Conservation (phyloP, 495 filamentous ascomycete species). For the Hypoxylon intermedium region DNA sequence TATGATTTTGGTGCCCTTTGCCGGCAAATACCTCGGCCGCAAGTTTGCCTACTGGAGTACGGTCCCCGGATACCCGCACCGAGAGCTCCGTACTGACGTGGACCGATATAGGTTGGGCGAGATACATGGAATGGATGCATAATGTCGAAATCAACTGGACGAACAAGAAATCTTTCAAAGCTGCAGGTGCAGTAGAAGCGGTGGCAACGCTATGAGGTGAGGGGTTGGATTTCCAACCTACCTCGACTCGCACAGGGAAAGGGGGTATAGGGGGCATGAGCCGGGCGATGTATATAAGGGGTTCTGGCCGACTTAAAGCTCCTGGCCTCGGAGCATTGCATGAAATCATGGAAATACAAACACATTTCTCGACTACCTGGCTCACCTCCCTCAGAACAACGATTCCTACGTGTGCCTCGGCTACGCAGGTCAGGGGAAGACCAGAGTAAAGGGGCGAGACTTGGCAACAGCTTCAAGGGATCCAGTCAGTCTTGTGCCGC, state of each 20-base stretch:
- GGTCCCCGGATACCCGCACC: slow-evolving; percentile 30
- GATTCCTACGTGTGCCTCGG: background rate
- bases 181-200: slow-evolving; percentile 71
- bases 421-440: background rate
- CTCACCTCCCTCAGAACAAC: background rate
- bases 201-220: slow-evolving; percentile 74
- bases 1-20: slow-evolving; percentile 91
- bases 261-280: slow-evolving; percentile 3
- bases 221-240: slow-evolving; percentile 2
- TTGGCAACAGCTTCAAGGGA: background rate
- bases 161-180: slow-evolving; percentile 65
- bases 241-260: slow-evolving; percentile 1
- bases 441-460: background rate
- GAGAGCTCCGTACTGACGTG: slow-evolving; percentile 5
- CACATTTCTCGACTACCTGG: background rate
- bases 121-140: slow-evolving; percentile 66
- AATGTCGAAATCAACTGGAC: slow-evolving; percentile 60
- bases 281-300: slow-evolving; percentile 32
- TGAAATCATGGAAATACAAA: background rate
- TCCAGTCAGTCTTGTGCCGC: slow-evolving; percentile 6
- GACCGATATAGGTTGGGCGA: slow-evolving; percentile 56
- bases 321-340: background rate
- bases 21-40: slow-evolving; percentile 91
- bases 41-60: slow-evolving; percentile 96
- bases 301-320: slow-evolving; percentile 8